Percentiles rank a stretch among this genome's conserved stretches.
phyloP scores from a whole-genome alignment of 2,329 filamentous ascomycete species.

The Calonectria montana region DNA sequence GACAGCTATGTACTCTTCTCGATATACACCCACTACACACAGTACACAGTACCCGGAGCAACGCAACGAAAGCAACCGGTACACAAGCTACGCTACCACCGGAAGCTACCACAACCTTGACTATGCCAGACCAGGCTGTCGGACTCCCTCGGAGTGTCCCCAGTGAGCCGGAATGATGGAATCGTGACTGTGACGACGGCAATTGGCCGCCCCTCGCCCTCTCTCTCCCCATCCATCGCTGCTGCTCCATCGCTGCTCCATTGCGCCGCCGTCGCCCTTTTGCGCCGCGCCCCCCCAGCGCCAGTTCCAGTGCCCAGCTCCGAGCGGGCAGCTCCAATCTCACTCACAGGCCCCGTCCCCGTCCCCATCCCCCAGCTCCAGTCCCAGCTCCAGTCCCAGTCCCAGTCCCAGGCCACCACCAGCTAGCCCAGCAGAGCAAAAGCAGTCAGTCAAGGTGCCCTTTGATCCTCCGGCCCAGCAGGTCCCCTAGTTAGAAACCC shows the following conservation, averaged over 20 bases:
- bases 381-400: conserved; percentile 2
- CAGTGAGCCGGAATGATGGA: conserved; percentile 23
- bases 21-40: conserved; percentile 2
- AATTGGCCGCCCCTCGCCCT: conserved; percentile 15
- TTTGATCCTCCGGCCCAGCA: background rate
- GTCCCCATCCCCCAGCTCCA: background rate
- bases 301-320: background rate
- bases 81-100: conserved; percentile 1
- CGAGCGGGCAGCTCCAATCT: background rate
- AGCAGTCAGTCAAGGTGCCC: background rate
- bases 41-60: conserved; percentile 5
- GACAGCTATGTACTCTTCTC: background rate
- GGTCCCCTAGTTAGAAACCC: background rate
- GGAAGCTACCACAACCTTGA: conserved; percentile 1
- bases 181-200: conserved; percentile 17
- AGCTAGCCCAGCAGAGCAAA: background rate
- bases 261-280: conserved; percentile 9
- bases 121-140: background rate
- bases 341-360: background rate
- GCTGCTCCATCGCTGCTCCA: conserved; percentile 5
- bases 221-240: background rate
- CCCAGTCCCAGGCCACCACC: background rate
- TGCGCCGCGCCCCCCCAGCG: background rate
- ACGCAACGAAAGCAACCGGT: background rate
- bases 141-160: conserved; percentile 21